These are phyloP conservation scores for Trichoderma aggressivum DNA, from an alignment of 2,329 filamentous ascomycete species.

Conservation along the genomic window DNA sequence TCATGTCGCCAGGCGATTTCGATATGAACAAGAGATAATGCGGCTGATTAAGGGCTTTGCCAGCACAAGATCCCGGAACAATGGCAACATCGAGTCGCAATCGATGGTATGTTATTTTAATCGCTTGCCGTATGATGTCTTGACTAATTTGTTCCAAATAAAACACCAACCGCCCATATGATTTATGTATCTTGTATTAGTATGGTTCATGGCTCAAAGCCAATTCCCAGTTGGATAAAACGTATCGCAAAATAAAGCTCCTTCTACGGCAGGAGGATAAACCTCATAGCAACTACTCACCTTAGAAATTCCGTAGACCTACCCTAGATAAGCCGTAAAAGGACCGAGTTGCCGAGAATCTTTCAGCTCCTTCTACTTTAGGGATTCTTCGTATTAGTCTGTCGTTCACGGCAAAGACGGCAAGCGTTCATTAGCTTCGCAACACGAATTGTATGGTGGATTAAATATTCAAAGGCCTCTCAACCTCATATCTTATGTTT, in stretches of 20 bases:
- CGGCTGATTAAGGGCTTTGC: neutral
- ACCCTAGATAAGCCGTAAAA: neutral
- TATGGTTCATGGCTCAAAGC: neutral
- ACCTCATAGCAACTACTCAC: neutral
- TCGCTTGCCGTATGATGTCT: neutral
- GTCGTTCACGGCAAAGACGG: neutral
- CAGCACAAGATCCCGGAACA: neutral
- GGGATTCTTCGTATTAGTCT: neutral
- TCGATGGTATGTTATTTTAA: neutral
- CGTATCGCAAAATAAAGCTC: neutral
- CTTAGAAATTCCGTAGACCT: neutral
- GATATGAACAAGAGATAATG: neutral
- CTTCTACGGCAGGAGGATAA: neutral
- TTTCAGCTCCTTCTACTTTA: conserved; percentile 10
- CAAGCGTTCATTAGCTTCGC: neutral
- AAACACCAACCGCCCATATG: neutral
- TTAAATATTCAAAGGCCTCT: neutral
- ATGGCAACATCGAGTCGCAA: neutral
- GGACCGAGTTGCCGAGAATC: conserved; percentile 8
- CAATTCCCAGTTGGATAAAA: neutral
- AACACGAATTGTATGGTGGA: neutral
- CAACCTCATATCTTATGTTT: neutral
- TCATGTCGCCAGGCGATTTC: too few species aligned
- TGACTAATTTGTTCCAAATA: neutral
- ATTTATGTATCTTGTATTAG: neutral